A percentile compares a stretch with the other conserved stretches of the same genome.
Conservation (phyloP, 805 yeast species). For the Danielia oregonensis region DNA sequence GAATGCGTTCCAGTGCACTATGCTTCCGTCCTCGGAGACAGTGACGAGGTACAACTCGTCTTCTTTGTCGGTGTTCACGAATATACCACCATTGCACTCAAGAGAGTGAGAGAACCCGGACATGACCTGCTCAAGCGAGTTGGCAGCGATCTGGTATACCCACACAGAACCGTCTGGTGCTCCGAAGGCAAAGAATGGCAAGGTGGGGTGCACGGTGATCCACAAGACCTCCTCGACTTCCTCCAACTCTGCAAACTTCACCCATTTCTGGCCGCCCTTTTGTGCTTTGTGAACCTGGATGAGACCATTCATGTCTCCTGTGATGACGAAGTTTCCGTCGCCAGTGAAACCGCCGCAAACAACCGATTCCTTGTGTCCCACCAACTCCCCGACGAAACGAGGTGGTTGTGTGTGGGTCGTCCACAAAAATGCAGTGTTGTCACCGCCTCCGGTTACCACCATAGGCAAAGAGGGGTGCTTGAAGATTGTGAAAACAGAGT, state of each 20-base stretch:
- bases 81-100: conserved; percentile 78
- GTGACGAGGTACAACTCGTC: conserved; percentile 65
- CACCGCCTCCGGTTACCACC: conserved; percentile 95
- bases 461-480: conserved; percentile 81
- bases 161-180: conserved; percentile 91
- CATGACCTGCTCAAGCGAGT: conserved; percentile 63
- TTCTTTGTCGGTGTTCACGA: conserved; percentile 53
- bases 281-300: conserved; percentile 67
- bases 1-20: conserved; percentile 88
- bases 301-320: conserved; percentile 95
- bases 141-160: conserved; percentile 65
- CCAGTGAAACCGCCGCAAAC: conserved; percentile 77
- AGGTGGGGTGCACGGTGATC: conserved; percentile 76
- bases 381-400: conserved; percentile 67
- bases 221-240: conserved; percentile 90
- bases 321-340: conserved; percentile 76
- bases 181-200: conserved; percentile 85
- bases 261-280: conserved; percentile 85
- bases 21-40: conserved; percentile 78
- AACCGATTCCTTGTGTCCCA: conserved; percentile 86
- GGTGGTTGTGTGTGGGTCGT: conserved; percentile 87
- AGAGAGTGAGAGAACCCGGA: conserved; percentile 76
- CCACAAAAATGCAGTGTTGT: conserved; percentile 86
- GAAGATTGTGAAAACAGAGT: conserved; percentile 79
- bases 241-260: conserved; percentile 60